Evolutionary conservation across 257 asterid species (phyloP).

Genomic region (Solanum bukasovii): DNA sequence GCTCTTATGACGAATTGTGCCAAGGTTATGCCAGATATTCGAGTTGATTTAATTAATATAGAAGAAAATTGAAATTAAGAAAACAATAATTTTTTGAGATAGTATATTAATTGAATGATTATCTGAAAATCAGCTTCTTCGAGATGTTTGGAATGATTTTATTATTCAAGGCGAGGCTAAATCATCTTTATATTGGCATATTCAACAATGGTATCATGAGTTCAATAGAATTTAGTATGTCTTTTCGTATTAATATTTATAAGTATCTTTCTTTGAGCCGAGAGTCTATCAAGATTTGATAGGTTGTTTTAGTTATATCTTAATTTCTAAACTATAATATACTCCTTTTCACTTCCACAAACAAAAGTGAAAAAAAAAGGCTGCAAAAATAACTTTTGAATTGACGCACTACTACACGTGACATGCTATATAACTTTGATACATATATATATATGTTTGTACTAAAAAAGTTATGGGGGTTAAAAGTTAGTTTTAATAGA

Average conservation of each 20-base stretch:
- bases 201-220: not conserved
- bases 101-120: not conserved
- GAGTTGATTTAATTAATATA: not conserved
- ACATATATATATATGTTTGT: not conserved
- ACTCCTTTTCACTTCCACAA: constrained; percentile 1
- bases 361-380: constrained; percentile 9
- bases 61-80: too few species aligned
- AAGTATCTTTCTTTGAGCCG: not conserved
- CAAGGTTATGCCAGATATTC: not conserved
- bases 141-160: not conserved
- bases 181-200: not conserved
- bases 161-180: not conserved
- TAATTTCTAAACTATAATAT: not conserved
- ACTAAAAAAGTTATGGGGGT: not conserved
- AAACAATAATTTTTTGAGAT: not conserved
- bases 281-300: not conserved
- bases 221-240: not conserved
- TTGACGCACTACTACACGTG: constrained; percentile 12
- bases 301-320: not conserved
- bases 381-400: constrained; percentile 17
- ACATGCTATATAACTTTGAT: constrained; percentile 3
- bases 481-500: not conserved
- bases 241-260: not conserved
- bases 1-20: not conserved
- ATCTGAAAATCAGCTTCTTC: not conserved